Conservation (phyloP, 2,329 filamentous ascomycete genomes). For the Aureobasidium sp. region DNA sequence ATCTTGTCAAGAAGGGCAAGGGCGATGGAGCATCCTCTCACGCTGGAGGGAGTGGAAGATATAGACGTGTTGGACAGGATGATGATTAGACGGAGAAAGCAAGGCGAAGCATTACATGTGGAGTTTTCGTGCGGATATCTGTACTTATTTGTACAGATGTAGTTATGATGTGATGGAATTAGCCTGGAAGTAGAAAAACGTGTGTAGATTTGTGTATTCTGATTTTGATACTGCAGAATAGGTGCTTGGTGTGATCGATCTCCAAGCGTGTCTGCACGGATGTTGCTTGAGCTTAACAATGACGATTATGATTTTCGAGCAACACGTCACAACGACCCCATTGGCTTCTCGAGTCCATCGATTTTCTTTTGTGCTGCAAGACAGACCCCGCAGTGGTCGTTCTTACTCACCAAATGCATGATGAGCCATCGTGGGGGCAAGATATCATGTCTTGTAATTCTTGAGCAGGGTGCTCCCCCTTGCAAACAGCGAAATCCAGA, state of each 20-base stretch:
- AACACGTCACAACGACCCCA: too few species aligned
- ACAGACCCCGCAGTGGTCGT: too few species aligned
- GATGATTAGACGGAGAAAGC: neutral
- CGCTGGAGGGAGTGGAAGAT: slow-evolving; percentile 37
- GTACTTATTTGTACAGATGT: slow-evolving; percentile 3
- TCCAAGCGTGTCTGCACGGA: neutral
- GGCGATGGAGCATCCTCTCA: slow-evolving; percentile 33
- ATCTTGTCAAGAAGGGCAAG: slow-evolving; percentile 53
- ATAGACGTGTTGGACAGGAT: slow-evolving; percentile 41
- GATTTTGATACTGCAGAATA: neutral
- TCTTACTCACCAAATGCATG: too few species aligned
- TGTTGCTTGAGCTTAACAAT: neutral
- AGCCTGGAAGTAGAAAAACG: neutral
- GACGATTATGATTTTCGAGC: too few species aligned
- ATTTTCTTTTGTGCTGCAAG: too few species aligned
- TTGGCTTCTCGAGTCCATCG: too few species aligned
- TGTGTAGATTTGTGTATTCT: neutral
- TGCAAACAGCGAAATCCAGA: neutral
- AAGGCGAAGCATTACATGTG: neutral
- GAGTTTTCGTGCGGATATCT: neutral
- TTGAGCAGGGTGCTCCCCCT: neutral
- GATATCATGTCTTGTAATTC: neutral
- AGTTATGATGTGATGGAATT: neutral
- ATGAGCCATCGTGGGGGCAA: too few species aligned
- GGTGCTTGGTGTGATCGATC: neutral